These are phyloP conservation scores for Bipolaris oryzae DNA, from an alignment of 2,329 filamentous ascomycete genomes.

Conservation along the genomic window DNA sequence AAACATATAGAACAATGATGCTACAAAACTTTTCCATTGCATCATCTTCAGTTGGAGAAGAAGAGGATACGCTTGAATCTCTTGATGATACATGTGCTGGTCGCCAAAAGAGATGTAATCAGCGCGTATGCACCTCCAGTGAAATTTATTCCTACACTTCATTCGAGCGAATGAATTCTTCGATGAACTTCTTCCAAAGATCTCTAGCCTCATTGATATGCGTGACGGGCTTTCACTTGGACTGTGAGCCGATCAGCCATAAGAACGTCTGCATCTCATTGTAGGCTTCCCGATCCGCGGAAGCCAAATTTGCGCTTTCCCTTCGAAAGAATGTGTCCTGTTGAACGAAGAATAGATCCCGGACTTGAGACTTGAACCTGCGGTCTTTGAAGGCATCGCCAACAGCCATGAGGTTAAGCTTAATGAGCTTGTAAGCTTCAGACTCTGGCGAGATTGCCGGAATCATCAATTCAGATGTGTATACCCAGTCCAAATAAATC, in stretches of 20 bases:
- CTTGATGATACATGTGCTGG: neutral
- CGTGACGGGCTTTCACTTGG: neutral
- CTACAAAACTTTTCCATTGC: too few relatives aligned
- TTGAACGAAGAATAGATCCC: neutral
- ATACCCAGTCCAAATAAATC: conserved; percentile 25
- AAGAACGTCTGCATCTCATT: conserved; percentile 2
- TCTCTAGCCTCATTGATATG: neutral
- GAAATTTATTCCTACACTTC: neutral
- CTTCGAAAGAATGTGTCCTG: neutral
- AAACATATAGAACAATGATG: too few relatives aligned
- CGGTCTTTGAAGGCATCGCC: neutral
- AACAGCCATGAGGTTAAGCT: conserved; percentile 2
- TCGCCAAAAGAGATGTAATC: neutral
- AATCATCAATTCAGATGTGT: conserved; percentile 7
- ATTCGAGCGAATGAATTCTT: neutral
- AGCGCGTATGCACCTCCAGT: neutral
- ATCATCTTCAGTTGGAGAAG: too few relatives aligned
- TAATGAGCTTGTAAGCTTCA: neutral
- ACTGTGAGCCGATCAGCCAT: too few relatives aligned
- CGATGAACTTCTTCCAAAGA: neutral
- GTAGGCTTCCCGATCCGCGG: neutral
- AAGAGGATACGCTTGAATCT: neutral
- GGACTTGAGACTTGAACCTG: neutral
- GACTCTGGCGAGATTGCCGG: neutral
- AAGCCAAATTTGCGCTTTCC: conserved; percentile 4